These are phyloP conservation scores for Colletotrichum sp. DNA, from an alignment of 2,329 filamentous ascomycete species.

Conservation along the genomic window DNA sequence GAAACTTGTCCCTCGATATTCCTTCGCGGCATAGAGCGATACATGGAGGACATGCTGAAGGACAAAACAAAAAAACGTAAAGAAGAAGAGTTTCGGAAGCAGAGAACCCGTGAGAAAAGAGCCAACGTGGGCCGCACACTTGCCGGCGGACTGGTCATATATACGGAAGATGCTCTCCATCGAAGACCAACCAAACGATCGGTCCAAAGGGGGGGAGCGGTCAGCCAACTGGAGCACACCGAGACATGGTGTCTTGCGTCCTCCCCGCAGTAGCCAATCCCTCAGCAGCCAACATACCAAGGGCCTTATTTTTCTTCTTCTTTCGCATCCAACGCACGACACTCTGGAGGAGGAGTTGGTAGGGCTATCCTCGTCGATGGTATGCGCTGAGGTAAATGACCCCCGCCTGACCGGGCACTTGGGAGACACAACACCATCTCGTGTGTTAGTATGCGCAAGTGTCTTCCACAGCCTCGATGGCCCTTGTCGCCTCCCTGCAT, in stretches of 20 bases:
- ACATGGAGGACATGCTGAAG: constrained; percentile 10
- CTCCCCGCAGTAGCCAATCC: constrained; percentile 14
- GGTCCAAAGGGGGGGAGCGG: constrained; percentile 9
- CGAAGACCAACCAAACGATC: background rate
- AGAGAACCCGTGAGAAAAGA: constrained; percentile 9
- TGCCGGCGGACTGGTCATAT: constrained; percentile 6
- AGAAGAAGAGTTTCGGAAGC: constrained; percentile 6
- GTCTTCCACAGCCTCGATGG: constrained; percentile 11
- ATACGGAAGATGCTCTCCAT: background rate
- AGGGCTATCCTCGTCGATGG: constrained; percentile 18
- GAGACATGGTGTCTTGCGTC: constrained; percentile 11
- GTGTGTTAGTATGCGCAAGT: constrained; percentile 15
- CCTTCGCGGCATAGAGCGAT: constrained; percentile 9
- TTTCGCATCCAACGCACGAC: constrained; percentile 11
- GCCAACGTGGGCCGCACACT: background rate
- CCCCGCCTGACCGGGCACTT: constrained; percentile 16
- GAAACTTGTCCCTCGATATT: constrained; percentile 10
- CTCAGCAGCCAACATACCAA: constrained; percentile 14
- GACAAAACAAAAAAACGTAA: constrained; percentile 1
- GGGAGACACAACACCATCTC: constrained; percentile 19
- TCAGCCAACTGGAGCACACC: constrained; percentile 11
- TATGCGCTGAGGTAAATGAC: background rate
- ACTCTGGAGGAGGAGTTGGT: background rate
- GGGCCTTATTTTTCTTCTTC: constrained; percentile 5
- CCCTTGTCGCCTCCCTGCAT: constrained; percentile 14